Evolutionary conservation across 495 filamentous ascomycete genomes (phyloP), one percentile per base, ranked within the genome.

Genomic region (Aspergillus affinis): DNA sequence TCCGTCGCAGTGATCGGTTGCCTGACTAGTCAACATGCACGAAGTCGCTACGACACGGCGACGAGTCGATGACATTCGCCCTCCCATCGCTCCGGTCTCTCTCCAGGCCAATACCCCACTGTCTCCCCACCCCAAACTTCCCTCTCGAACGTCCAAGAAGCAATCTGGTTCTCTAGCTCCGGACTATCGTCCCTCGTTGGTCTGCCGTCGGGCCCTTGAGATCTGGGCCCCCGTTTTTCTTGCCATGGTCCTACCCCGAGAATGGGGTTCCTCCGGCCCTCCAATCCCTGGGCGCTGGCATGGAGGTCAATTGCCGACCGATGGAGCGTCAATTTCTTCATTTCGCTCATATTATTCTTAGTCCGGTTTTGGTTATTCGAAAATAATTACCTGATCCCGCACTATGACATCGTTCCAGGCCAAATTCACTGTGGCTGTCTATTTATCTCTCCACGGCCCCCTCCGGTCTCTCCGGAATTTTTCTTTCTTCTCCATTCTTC

Each of bases 141-240:
- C 48, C 55, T 58, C 26, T 56, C 46, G 55, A 64, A 61, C 51
- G 47, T 54, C 60, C 45, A 58, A 65, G 51, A 58, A 65, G 51
- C 46, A 44, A n/a, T 53, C 54, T 48, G 23, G 53, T 53, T 53
- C 55, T 54, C 29, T 44, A 54, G 19, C 51, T 48, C 57, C 41
- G 48, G 55, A 54, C 36, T 61, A 36, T 41, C 59, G 32, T 53
- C n/a, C 59, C 62, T 52, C 27, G n/a, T 41, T 41, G 36, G 36
- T 41, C 36, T 41, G 36, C 36, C 36, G 15, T 55, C 51, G 29
- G 51, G 58, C 55, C 62, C 51, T 47, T 55, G 57, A 69, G 68
- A 76, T 76, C 72, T 66, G 74, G 72, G 72, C 71, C 72, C 72
- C 70, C 69, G 54, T 72, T 68, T 64, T 65, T 61, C 48, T 48